phyloP scores from a whole-genome alignment of 2,329 filamentous ascomycete genomes.

The Coniochaeta ligniaria region DNA sequence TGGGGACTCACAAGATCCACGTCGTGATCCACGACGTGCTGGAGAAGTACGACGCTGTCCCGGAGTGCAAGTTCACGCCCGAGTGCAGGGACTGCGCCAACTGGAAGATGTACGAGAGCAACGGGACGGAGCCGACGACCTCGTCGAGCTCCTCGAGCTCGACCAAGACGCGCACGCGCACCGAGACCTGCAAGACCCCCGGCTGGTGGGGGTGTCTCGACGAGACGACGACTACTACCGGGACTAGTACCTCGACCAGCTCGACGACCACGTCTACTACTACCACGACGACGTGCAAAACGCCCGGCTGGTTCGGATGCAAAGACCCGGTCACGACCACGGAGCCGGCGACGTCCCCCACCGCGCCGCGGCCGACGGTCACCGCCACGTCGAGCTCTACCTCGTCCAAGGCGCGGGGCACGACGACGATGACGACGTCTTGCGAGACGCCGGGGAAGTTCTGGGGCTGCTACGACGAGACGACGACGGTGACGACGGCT shows the following conservation, averaged over 20 bases:
- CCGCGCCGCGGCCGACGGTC: slow-evolving; percentile 20
- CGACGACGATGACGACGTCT: slow-evolving; percentile 18
- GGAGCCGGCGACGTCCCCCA: slow-evolving; percentile 26
- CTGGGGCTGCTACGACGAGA: slow-evolving; percentile 45
- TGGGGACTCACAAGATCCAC: slow-evolving; percentile 86
- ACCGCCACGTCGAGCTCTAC: slow-evolving; percentile 26
- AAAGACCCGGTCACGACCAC: slow-evolving; percentile 41
- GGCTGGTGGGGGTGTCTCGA: slow-evolving; percentile 86
- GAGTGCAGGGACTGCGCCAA: slow-evolving; percentile 84
- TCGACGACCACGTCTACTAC: slow-evolving; percentile 34
- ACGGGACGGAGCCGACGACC: slow-evolving; percentile 71
- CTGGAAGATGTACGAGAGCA: slow-evolving; percentile 95
- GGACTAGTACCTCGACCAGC: slow-evolving; percentile 28
- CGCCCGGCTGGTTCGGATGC: slow-evolving; percentile 58
- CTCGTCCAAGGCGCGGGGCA: slow-evolving; percentile 17
- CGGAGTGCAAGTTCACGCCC: slow-evolving; percentile 66
- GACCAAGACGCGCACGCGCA: slow-evolving; percentile 61
- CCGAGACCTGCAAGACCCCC: slow-evolving; percentile 82
- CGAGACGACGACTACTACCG: slow-evolving; percentile 47
- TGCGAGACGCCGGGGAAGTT: slow-evolving; percentile 45
- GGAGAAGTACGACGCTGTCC: slow-evolving; percentile 72
- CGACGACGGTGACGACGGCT: slow-evolving; percentile 16
- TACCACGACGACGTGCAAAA: slow-evolving; percentile 31
- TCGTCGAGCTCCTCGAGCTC: slow-evolving; percentile 50
- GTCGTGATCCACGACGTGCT: slow-evolving; percentile 85